Conservation (phyloP, 2,329 filamentous ascomycete genomes). For the Nothopassalora personata region DNA sequence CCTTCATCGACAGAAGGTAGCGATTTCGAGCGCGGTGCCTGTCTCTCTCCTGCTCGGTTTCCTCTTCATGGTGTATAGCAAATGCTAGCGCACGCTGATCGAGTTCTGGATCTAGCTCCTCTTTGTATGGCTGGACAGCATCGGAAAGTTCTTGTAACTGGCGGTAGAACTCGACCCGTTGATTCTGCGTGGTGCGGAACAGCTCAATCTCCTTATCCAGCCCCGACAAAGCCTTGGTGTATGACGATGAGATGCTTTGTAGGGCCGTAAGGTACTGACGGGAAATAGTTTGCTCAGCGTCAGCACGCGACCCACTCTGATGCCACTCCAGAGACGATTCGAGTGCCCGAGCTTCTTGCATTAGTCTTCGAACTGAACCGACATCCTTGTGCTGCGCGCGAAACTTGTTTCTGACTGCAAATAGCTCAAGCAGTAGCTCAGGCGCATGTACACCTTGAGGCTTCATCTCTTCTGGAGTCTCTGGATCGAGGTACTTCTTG, state of each 20-base stretch:
- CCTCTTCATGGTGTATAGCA: slow-evolving; percentile 45
- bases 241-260: slow-evolving; percentile 48
- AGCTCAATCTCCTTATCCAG: slow-evolving; percentile 67
- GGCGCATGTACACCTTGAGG: slow-evolving; percentile 65
- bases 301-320: slow-evolving; percentile 50
- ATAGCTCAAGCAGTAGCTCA: slow-evolving; percentile 50
- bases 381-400: slow-evolving; percentile 48
- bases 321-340: slow-evolving; percentile 56
- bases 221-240: slow-evolving; percentile 47
- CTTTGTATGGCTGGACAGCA: slow-evolving; percentile 70
- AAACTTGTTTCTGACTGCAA: slow-evolving; percentile 41
- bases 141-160: slow-evolving; percentile 91
- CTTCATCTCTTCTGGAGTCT: slow-evolving; percentile 52
- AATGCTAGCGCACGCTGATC: slow-evolving; percentile 45
- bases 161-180: slow-evolving; percentile 80
- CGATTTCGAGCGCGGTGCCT: slow-evolving; percentile 66
- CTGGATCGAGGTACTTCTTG: slow-evolving; percentile 39
- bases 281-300: slow-evolving; percentile 61
- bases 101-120: slow-evolving; percentile 53
- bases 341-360: slow-evolving; percentile 64
- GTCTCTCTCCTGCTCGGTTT: slow-evolving; percentile 54
- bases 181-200: slow-evolving; percentile 76
- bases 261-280: slow-evolving; percentile 57
- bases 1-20: slow-evolving; percentile 62
- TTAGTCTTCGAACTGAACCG: slow-evolving; percentile 63